Evolutionary conservation across 1,139 yeast genomes (phyloP), one percentile per base, ranked within the genome.

Genomic region (Hyphopichia buzzinii): DNA sequence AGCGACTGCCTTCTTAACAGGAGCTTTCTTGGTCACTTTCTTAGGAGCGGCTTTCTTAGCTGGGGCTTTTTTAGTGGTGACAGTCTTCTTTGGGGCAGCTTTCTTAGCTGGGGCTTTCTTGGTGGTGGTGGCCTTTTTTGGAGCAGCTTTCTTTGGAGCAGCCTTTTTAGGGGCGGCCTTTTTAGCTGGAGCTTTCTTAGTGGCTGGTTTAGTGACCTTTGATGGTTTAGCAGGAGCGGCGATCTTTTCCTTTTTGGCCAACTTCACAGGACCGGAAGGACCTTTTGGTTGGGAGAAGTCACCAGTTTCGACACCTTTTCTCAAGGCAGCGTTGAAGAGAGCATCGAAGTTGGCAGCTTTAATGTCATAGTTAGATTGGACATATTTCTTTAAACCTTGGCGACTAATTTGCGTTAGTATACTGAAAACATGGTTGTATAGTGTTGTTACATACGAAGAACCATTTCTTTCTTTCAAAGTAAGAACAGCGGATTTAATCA

Each of bases 271-370:
- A 31, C 89, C 89, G 21, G 86, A 78, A 14, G 88, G 80, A 41
- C 96, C 96, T 70, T 87, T 88, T 57, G 96, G 96, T 64, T 86
- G 96, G 33, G 77, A 62, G 52, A 89, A 84, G 38, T 79, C 85
- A 36, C 88, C 95, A 19, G 77, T 60, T 40, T 76, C 81, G 44
- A 88, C 94, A 43, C 95, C 95, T 58, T 81, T 84, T 69, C 83
- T 81, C 54, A 88, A 71, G 26, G 96, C 92, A 35, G 76, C 55
- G 61, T 87, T 88, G 72, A 88, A 84, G 48, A 81, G 77, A 36
- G 82, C 66, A 55, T 87, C 95, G 56, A 87, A 88, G 58, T 78
- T 82, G 39, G 74, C 51, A 26, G 82, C 72, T 37, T 77, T 72
- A 51, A 80, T 68, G 40, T 79, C 74, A 57, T 70, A 78, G 62